These are phyloP conservation scores for Teunomyces barrocoloradensis DNA, from an alignment of 805 yeast species.

Conservation along the genomic window DNA sequence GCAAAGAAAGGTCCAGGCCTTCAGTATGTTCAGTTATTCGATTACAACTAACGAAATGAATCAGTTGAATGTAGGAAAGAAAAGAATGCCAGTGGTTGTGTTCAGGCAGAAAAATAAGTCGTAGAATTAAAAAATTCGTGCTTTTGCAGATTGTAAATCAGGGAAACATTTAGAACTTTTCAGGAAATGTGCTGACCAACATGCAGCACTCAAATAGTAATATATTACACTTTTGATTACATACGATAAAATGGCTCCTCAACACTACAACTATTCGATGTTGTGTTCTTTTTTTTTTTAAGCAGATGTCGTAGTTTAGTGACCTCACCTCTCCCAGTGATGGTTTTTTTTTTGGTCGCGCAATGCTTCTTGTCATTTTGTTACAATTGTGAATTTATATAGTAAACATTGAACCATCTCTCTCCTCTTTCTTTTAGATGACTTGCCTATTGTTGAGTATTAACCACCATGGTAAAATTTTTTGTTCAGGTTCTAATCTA, in stretches of 20 bases:
- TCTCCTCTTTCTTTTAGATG: not conserved
- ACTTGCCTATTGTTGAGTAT: not conserved
- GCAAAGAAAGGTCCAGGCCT: conserved; percentile 2
- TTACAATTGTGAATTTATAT: not conserved
- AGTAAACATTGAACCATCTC: not conserved
- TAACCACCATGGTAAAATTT: not conserved
- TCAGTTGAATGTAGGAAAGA: not conserved
- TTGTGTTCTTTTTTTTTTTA: too few species aligned
- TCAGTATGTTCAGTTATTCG: not conserved
- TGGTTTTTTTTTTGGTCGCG: not conserved
- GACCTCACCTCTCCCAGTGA: too few species aligned
- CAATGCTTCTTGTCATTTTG: not conserved
- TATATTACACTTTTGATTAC: too few species aligned
- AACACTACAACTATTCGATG: too few species aligned
- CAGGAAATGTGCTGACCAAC: not conserved
- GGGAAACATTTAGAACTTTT: conserved; percentile 1
- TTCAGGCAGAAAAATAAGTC: not conserved
- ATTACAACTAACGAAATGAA: not conserved
- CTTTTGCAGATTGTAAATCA: not conserved
- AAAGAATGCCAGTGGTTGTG: not conserved
- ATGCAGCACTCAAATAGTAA: too few species aligned
- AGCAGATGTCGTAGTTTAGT: too few species aligned
- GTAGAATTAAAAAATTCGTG: not conserved
- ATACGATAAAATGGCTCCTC: too few species aligned
- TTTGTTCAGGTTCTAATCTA: not conserved